Conservation (phyloP, 228 moss, liverwort and hornwort genomes). For the Sphagnum magellanicum region DNA sequence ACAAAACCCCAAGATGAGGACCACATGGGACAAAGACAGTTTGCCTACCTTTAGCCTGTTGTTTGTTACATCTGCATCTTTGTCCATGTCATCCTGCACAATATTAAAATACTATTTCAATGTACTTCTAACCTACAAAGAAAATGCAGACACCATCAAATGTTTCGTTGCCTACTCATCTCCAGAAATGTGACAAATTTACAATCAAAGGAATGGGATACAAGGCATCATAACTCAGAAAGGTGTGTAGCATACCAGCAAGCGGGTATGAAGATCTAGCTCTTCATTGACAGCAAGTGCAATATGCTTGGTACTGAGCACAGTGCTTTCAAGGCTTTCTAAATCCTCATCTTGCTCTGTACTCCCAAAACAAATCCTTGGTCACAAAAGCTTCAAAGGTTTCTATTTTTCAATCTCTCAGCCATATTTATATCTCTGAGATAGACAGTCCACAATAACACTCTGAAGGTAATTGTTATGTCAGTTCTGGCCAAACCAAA, state of each 20-base stretch:
- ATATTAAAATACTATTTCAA: not conserved
- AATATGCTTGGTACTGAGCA: conserved; percentile 82
- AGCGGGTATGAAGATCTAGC: conserved; percentile 73
- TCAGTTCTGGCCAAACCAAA: too few species aligned
- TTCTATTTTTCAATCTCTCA: not conserved
- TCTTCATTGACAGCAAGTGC: conserved; percentile 90
- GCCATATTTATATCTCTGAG: not conserved
- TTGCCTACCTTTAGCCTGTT: conserved; percentile 57
- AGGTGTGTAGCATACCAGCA: conserved; percentile 42
- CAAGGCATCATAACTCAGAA: not conserved
- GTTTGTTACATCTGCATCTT: conserved; percentile 79
- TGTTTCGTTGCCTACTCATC: not conserved
- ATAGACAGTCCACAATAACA: not conserved
- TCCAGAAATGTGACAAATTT: not conserved
- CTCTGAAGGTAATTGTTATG: too few species aligned
- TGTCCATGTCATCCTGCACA: conserved; percentile 70
- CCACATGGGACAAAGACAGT: not conserved
- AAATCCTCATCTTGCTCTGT: conserved; percentile 88
- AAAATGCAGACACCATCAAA: not conserved
- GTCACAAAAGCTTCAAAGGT: not conserved
- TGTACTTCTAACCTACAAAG: not conserved
- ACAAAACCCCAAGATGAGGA: too few species aligned
- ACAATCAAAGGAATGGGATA: too few species aligned
- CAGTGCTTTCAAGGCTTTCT: conserved; percentile 77
- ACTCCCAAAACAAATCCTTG: conserved; percentile 4